Percentiles rank a stretch among this genome's conserved stretches.
Evolutionary conservation across 176 grass and related monocot species (phyloP).

Genomic region (Cenchrus fungigraminus): DNA sequence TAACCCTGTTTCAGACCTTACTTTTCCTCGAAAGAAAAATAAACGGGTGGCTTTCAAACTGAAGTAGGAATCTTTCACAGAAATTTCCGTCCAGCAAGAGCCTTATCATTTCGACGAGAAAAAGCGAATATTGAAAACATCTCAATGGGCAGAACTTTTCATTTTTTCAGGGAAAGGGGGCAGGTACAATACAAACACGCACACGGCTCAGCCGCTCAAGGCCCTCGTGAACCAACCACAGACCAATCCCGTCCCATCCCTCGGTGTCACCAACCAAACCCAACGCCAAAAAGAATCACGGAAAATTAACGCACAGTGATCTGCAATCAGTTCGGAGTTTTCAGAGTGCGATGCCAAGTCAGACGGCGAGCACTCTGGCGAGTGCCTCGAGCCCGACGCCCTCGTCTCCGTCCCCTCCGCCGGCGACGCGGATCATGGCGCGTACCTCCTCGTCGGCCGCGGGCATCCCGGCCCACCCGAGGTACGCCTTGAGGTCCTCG

Average conservation of each 20-base stretch:
- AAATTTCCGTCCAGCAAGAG: not conserved
- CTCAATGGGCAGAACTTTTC: not conserved
- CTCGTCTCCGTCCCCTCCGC: constrained; percentile 31
- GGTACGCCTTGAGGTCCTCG: constrained; percentile 84
- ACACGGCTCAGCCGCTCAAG: constrained; percentile 3
- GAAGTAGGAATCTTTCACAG: not conserved
- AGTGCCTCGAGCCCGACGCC: constrained; percentile 68
- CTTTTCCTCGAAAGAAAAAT: not conserved
- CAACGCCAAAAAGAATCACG: not conserved
- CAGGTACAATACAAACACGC: constrained; percentile 3
- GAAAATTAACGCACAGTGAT: not conserved
- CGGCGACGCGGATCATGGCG: constrained; percentile 72
- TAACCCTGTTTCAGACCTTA: not conserved
- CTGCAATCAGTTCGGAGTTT: not conserved
- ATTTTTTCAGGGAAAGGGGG: not conserved
- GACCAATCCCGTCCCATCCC: not conserved
- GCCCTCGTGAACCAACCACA: not conserved
- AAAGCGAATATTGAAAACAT: not conserved
- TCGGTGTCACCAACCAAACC: not conserved
- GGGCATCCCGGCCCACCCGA: constrained; percentile 78
- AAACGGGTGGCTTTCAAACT: not conserved
- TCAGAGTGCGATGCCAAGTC: constrained; percentile 38
- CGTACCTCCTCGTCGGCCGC: constrained; percentile 72
- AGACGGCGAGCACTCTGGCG: constrained; percentile 60
- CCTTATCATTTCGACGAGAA: not conserved